These are phyloP conservation scores for Pinus taeda DNA, from an alignment of 75 land plant species.

Conservation along the genomic window DNA sequence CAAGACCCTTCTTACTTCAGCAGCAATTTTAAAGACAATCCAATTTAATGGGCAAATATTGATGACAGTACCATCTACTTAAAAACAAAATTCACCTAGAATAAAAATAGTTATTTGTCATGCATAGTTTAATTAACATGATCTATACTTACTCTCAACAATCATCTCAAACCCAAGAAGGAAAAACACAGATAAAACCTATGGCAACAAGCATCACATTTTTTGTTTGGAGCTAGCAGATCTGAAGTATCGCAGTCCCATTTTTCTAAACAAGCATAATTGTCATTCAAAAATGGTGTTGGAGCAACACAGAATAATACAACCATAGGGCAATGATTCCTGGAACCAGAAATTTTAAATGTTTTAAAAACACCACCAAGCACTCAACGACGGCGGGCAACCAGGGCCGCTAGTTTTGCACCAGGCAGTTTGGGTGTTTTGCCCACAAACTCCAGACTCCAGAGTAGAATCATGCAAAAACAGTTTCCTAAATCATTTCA, in stretches of 20 bases:
- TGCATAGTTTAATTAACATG: background rate
- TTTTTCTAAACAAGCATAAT: no score
- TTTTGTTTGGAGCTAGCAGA: no score
- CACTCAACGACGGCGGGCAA: background rate
- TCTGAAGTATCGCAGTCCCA: no score
- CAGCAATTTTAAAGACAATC: background rate
- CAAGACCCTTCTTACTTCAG: background rate
- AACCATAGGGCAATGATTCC: no score
- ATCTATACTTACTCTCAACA: background rate
- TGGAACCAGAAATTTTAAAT: no score
- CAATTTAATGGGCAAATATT: background rate
- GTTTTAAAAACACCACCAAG: no score
- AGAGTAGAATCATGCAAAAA: no score
- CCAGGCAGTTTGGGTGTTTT: no score
- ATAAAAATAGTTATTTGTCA: background rate
- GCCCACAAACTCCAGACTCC: no score
- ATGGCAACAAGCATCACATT: background rate
- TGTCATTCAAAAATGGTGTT: no score
- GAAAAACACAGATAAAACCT: constrained; percentile 2
- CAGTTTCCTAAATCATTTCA: no score
- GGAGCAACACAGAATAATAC: no score
- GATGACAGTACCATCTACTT: background rate
- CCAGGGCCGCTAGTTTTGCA: constrained; percentile 28
- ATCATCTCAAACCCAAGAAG: background rate
- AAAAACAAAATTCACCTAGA: background rate